Evolutionary conservation across 441 rosid genomes (phyloP), one percentile per base, ranked within the genome.

Genomic region (Gossypium trilobum): DNA sequence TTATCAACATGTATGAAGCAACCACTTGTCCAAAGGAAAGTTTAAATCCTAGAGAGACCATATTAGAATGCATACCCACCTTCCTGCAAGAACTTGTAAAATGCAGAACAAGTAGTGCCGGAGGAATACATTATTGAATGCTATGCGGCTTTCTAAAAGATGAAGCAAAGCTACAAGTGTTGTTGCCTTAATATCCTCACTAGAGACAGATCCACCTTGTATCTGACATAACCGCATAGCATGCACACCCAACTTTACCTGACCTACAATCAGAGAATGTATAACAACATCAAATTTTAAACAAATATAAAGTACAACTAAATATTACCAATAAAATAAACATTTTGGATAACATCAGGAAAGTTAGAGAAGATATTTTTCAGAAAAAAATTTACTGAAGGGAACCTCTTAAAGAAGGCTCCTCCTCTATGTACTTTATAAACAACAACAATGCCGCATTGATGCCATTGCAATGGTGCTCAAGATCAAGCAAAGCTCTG

Each of bases 401-500:
- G 76, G 51, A 83, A 95, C 99, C 99, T 91, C 97, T 87, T 74
- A 90, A 79, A 23, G 97, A 87, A 70, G 91, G 77, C 79, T 92
- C 97, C 80, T 88, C 96, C 80, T 82, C 87, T 80, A 89, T 73
- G 78, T 82, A 87, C 77, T 81, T 83, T 74, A 83, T 85, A 83
- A 92, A 92, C 83, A 91, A 82, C 46, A 75, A 82, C 66, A 91
- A 81, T 36, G 97, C 84, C 22, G 97, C 87, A 86, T 85, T 87
- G 67, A 95, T 80, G 88, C 99, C 99, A 74, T 82, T 85, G 82
- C 81, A 78, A 76, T 91, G 92, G 81, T 86, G 88, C 83, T 95
- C 97, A 58, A 92, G 89, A 83, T 91, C 92, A 77, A 92, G 87
- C 46, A 92, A 96, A 74, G 98, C 96, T 79, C 91, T 87, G 83